Base-by-base conservation (phyloP, 2,329 filamentous ascomycete genomes). In the Claviceps sp. region DNA sequence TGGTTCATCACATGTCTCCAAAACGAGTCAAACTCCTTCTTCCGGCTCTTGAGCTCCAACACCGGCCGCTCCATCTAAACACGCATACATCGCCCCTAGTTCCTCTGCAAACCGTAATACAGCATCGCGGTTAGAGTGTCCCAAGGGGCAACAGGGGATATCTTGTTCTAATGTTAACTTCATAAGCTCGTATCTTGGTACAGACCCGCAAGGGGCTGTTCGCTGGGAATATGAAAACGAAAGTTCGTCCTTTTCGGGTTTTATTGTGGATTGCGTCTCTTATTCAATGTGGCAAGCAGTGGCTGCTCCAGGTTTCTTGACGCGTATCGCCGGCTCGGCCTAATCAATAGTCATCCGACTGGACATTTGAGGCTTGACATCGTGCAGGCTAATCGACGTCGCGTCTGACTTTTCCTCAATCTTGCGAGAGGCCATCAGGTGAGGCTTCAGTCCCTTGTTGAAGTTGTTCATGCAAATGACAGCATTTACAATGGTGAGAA, bases 381-480 rank as follows among this genome's bases (percentile, higher is more conserved):
- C 78, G 58, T 75, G 68, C 58, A 78, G 62, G 62, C 70, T 74
- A 63, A 80, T 78, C 44, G 77, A 78, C 63, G 77, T 75, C 37
- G 68, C 65, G 53, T 80, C 76, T 30, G 73, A 71, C 68, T 78
- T 79, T 65, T 81, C 77, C 47, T 76, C 70, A 44, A 72, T 66
- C 47, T 68, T 65, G 49, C 64, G 65, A 42, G 63, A 73, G 62
- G 75, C 77, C 60, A 82, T 76, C 54, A 98, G 79, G 65, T 97
- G 90, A 10, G 82, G 83, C 73, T 94, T 96, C 55, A 98, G 75
- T 8, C 93, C 93, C 58, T 84, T 84, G 68, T 85, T 80, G 70
- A 97, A 98, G 72, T 97, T 97, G 67, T 78, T 73, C 69, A 89
- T 90, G 76, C 91, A 97, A 61, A 91, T 76, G 62, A 86, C 81